Percentiles rank a stretch among this genome's conserved stretches.
Evolutionary conservation across 345 rosid species (phyloP).

Genomic region (Pistacia vera): DNA sequence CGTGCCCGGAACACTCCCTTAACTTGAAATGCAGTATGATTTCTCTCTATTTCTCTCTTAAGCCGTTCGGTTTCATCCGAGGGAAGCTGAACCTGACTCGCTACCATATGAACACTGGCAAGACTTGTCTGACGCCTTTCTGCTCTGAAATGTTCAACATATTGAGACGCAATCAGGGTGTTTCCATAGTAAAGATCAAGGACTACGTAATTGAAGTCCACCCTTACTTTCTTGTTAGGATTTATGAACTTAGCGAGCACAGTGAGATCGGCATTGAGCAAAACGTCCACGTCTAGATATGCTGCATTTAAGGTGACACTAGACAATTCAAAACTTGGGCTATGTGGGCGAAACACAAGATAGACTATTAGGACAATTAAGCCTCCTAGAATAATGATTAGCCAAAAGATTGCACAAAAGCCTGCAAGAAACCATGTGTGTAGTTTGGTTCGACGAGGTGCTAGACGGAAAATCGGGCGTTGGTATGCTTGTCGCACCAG

Average conservation of each 20-base stretch:
- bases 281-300: conserved; percentile 63
- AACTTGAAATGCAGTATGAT: conserved; percentile 52
- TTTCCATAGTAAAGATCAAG: conserved; percentile 67
- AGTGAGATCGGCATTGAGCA: conserved; percentile 68
- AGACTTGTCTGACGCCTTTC: conserved; percentile 45
- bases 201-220: conserved; percentile 68
- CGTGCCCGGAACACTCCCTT: conserved; percentile 71
- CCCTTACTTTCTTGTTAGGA: conserved; percentile 70
- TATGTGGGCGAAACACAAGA: conserved; percentile 74
- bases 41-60: conserved; percentile 48
- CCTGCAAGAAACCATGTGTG: conserved; percentile 47
- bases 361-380: conserved; percentile 68
- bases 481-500: not conserved
- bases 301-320: conserved; percentile 76
- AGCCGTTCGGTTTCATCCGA: conserved; percentile 44
- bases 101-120: conserved; percentile 55
- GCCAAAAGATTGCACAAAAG: conserved; percentile 63
- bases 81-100: conserved; percentile 76
- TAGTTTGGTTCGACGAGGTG: conserved; percentile 36
- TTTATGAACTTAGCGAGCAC: conserved; percentile 87
- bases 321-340: conserved; percentile 61
- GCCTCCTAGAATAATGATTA: conserved; percentile 63
- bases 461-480: conserved; percentile 1
- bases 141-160: conserved; percentile 69
- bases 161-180: conserved; percentile 63